Conservation (phyloP, 192 early-diverging fungal genomes). For the Irineochytrium annulatum region DNA sequence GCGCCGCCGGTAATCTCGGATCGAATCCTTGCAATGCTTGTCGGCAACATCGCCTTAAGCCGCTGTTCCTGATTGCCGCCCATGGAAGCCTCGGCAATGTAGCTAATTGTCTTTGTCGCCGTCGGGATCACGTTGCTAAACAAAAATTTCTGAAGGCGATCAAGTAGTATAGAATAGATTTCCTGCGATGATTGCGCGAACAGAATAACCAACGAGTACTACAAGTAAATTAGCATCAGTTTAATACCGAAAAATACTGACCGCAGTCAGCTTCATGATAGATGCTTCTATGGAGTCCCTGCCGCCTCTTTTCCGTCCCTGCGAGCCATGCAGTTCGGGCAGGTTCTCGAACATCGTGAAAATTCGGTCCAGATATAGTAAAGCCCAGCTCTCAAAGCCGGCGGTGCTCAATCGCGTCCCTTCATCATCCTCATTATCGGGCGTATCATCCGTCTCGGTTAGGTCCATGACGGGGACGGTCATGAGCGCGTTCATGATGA, state of each 20-base stretch:
- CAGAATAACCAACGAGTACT: slow-evolving; percentile 64
- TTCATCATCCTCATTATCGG: slow-evolving; percentile 57
- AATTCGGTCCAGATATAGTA: slow-evolving; percentile 73
- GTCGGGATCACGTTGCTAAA: slow-evolving; percentile 56
- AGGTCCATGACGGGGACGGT: slow-evolving; percentile 65
- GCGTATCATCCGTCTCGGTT: slow-evolving; percentile 32
- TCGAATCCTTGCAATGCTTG: slow-evolving; percentile 53
- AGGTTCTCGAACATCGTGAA: slow-evolving; percentile 76
- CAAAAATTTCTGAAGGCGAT: slow-evolving; percentile 59
- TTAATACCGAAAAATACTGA: not conserved
- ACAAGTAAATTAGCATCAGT: slow-evolving; percentile 1
- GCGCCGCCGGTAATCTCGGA: slow-evolving; percentile 67
- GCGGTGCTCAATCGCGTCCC: slow-evolving; percentile 66
- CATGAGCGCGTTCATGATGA: slow-evolving; percentile 61
- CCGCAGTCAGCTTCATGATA: not conserved
- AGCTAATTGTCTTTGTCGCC: slow-evolving; percentile 64
- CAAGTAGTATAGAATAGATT: slow-evolving; percentile 59
- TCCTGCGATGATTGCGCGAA: slow-evolving; percentile 65
- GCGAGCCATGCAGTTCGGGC: slow-evolving; percentile 54
- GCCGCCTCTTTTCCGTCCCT: not conserved
- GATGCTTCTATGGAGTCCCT: slow-evolving; percentile 6
- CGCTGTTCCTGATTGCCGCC: slow-evolving; percentile 40
- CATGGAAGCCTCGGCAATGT: slow-evolving; percentile 40
- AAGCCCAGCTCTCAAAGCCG: slow-evolving; percentile 83
- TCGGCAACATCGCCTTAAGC: slow-evolving; percentile 53